Evolutionary conservation across 2,329 filamentous ascomycete genomes (phyloP).

Genomic region (Botrytis aclada): DNA sequence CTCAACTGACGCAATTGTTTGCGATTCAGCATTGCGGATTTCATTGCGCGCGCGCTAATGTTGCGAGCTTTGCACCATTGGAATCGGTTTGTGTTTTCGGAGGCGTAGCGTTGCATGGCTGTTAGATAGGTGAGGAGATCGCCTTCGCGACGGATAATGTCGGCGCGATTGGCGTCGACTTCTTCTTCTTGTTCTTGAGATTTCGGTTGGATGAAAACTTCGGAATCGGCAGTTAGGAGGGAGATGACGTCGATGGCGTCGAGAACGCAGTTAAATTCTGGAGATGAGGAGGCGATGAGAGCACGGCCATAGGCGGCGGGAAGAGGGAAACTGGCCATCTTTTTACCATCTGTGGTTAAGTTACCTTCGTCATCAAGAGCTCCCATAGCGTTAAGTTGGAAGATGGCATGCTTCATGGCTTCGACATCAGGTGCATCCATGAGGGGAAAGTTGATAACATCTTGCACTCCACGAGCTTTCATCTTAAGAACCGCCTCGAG

Average conservation of each 20-base stretch:
- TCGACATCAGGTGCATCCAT: conserved; percentile 78
- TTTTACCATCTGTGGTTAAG: conserved; percentile 70
- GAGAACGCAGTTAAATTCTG: conserved; percentile 68
- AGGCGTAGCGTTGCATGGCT: conserved; percentile 59
- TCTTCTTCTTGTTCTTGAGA: conserved; percentile 56
- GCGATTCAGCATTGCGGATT: conserved; percentile 59
- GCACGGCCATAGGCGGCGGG: conserved; percentile 79
- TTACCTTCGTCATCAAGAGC: conserved; percentile 69
- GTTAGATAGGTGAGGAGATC: conserved; percentile 64
- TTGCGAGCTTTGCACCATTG: conserved; percentile 58
- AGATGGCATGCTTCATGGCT: conserved; percentile 74
- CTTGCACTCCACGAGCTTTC: conserved; percentile 83
- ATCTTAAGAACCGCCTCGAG: conserved; percentile 84
- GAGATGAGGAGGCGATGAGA: conserved; percentile 71
- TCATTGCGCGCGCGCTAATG: conserved; percentile 59
- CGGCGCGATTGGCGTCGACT: conserved; percentile 52
- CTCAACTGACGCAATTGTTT: conserved; percentile 59
- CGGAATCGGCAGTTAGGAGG: conserved; percentile 60
- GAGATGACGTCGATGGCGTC: conserved; percentile 83
- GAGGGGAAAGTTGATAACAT: conserved; percentile 79
- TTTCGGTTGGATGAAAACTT: conserved; percentile 59
- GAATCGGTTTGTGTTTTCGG: conserved; percentile 50
- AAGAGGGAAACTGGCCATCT: conserved; percentile 80
- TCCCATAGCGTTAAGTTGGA: conserved; percentile 75
- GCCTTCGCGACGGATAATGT: conserved; percentile 59